Percentiles rank a stretch among this genome's conserved stretches.
Conservation (phyloP, 2,329 filamentous ascomycete genomes). For the Coleophoma cylindrospora region DNA sequence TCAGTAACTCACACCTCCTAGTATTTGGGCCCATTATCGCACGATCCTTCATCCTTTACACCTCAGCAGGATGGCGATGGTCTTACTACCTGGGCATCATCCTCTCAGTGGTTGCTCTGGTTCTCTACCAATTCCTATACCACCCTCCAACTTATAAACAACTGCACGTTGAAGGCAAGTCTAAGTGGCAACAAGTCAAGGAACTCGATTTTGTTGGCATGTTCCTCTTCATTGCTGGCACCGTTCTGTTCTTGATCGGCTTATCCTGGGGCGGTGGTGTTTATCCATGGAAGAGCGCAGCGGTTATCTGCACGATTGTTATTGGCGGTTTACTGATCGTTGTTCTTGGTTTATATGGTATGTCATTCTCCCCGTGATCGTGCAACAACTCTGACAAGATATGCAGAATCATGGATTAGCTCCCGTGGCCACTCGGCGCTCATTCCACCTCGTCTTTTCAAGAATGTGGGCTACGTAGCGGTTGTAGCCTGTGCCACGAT, state of each 20-base stretch:
- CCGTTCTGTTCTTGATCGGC: conserved; percentile 37
- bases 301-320: conserved; percentile 26
- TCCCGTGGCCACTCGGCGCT: conserved; percentile 29
- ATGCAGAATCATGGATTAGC: conserved; percentile 30
- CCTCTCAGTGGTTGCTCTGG: conserved; percentile 31
- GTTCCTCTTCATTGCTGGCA: conserved; percentile 34
- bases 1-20: neutral
- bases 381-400: neutral
- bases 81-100: conserved; percentile 43
- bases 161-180: conserved; percentile 32
- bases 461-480: conserved; percentile 32
- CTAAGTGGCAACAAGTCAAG: conserved; percentile 31
- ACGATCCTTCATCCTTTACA: conserved; percentile 36
- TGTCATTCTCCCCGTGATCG: neutral
- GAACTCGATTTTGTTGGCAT: conserved; percentile 42
- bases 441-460: conserved; percentile 38
- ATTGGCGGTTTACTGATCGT: conserved; percentile 10
- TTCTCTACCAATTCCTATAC: conserved; percentile 39
- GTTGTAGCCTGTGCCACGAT: conserved; percentile 33
- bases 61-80: conserved; percentile 40
- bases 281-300: conserved; percentile 37
- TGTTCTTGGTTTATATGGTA: conserved; percentile 15
- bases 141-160: conserved; percentile 39
- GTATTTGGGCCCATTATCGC: conserved; percentile 42
- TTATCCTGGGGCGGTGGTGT: conserved; percentile 35